A percentile compares a stretch with the other conserved stretches of the same genome.
Evolutionary conservation across 2,329 filamentous ascomycete genomes (phyloP).

Genomic region (Fusarium neocosmosporiellum): DNA sequence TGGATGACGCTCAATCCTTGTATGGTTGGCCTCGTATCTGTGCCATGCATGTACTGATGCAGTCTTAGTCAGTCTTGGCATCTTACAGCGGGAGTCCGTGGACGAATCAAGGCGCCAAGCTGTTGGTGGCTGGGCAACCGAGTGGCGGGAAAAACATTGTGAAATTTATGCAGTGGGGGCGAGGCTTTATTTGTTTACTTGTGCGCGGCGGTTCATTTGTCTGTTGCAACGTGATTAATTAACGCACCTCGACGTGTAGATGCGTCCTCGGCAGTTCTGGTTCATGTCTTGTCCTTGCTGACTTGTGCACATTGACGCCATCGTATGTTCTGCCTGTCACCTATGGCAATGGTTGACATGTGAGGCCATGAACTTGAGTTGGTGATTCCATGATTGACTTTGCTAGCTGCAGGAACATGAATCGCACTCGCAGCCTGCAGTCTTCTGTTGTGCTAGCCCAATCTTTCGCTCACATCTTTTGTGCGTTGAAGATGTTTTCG

Average conservation of each 20-base stretch:
- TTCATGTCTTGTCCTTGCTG: not conserved
- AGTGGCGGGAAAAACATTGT: not conserved
- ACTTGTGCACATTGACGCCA: not conserved
- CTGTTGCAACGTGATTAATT: not conserved
- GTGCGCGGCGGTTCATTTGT: not conserved
- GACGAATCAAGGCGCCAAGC: not conserved
- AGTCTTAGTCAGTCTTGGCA: constrained; percentile 3
- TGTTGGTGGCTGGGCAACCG: not conserved
- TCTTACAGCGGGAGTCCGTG: not conserved
- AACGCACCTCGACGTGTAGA: not conserved
- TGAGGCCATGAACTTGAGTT: not conserved
- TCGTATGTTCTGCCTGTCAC: not conserved
- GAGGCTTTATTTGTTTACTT: not conserved
- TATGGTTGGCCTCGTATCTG: not conserved
- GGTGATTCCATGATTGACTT: not conserved
- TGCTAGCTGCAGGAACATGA: not conserved
- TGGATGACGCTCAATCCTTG: not conserved
- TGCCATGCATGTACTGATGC: not conserved
- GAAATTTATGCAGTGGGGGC: not conserved
- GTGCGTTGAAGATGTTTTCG: not conserved
- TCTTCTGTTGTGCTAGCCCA: not conserved
- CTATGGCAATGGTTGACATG: not conserved
- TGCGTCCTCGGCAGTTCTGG: not conserved
- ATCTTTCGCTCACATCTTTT: not conserved
- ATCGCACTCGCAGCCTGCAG: not conserved